A percentile compares a stretch with the other conserved stretches of the same genome.
These are phyloP conservation scores for Chrysoporthe austroafricana DNA, from an alignment of 2,329 filamentous ascomycete genomes.

Conservation along the genomic window DNA sequence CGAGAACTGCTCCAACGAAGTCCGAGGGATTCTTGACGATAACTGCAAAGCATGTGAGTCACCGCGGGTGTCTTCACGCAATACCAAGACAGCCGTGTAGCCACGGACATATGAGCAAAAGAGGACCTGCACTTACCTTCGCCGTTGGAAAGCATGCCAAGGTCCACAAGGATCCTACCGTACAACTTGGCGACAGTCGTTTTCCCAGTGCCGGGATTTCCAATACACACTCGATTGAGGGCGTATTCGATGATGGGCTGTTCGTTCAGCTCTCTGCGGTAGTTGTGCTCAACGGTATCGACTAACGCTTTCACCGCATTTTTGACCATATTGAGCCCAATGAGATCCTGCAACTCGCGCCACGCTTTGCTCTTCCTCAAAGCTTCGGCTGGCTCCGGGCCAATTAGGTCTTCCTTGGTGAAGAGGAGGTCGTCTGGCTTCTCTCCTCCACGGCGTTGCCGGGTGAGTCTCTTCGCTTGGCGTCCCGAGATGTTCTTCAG, in stretches of 20 bases:
- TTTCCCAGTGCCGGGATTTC: conserved; percentile 75
- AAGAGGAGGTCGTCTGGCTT: conserved; percentile 62
- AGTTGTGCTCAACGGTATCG: conserved; percentile 67
- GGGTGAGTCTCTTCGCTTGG: conserved; percentile 60
- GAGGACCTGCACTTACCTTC: conserved; percentile 54
- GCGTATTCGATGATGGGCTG: conserved; percentile 61
- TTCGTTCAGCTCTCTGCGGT: conserved; percentile 66
- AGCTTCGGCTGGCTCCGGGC: conserved; percentile 63
- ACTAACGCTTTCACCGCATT: conserved; percentile 60
- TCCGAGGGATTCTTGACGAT: conserved; percentile 74
- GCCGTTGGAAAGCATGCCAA: conserved; percentile 69
- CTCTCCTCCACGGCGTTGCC: conserved; percentile 46
- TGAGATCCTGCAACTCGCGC: conserved; percentile 59
- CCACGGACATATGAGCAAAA: neutral
- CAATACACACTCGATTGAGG: conserved; percentile 72
- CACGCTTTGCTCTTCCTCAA: conserved; percentile 59
- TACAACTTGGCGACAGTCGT: conserved; percentile 77
- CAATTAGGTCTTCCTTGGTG: conserved; percentile 71
- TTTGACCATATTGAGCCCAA: conserved; percentile 67
- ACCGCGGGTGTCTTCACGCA: too few species aligned
- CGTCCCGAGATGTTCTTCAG: conserved; percentile 57
- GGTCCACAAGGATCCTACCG: conserved; percentile 66
- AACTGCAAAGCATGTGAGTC: conserved; percentile 44
- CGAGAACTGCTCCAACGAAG: conserved; percentile 67
- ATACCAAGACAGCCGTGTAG: neutral